A percentile compares a stretch with the other conserved stretches of the same genome.
Conservation (phyloP, 345 rosid species). For the Murraya koenigii region DNA sequence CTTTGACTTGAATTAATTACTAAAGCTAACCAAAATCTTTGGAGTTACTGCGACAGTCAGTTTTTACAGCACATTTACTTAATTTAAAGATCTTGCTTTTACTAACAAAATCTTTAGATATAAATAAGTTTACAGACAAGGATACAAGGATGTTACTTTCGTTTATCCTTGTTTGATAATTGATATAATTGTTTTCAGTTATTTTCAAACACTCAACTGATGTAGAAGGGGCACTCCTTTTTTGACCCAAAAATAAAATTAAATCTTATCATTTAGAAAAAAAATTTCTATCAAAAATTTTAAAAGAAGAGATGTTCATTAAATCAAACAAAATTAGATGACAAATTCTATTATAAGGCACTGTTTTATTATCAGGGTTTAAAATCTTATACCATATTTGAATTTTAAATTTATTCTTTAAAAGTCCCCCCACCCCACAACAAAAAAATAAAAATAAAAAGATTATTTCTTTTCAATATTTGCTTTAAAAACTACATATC, state of each 20-base stretch:
- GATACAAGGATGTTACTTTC: background rate
- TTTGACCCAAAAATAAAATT: background rate
- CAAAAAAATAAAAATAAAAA: background rate
- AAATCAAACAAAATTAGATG: background rate
- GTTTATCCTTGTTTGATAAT: background rate
- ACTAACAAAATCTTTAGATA: background rate
- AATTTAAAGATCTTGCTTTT: background rate
- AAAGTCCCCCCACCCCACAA: background rate
- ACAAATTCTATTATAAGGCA: background rate
- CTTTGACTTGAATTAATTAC: background rate
- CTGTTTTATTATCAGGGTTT: background rate
- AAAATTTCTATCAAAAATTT: too few relatives aligned
- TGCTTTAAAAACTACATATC: too few relatives aligned
- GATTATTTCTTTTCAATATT: background rate
- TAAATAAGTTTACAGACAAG: background rate
- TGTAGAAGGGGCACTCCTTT: background rate
- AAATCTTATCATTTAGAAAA: too few relatives aligned
- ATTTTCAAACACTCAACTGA: background rate
- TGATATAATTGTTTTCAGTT: background rate
- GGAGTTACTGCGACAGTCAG: background rate
- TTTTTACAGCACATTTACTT: constrained; percentile 5
- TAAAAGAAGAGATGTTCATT: background rate
- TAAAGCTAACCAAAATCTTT: background rate
- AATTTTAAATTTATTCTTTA: background rate
- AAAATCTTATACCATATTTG: background rate